Evolutionary conservation across 306 rosid species (phyloP).

Genomic region (Acacia melanoxylon): DNA sequence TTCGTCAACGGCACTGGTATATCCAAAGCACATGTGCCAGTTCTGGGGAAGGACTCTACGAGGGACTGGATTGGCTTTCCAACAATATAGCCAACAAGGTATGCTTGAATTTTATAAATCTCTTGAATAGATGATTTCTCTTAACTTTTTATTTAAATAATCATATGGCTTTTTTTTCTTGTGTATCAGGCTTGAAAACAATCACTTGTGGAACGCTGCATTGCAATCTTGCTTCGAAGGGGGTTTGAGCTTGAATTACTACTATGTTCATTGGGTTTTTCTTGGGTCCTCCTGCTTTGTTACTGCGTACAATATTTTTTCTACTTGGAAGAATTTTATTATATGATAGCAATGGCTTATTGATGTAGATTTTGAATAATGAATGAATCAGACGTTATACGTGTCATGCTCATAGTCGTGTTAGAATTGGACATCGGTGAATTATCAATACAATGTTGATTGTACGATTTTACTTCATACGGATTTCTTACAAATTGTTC

Average conservation of each 20-base stretch:
- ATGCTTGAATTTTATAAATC: not conserved
- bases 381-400: not conserved
- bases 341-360: not conserved
- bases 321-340: not conserved
- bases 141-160: not conserved
- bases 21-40: slow-evolving; percentile 62
- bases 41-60: slow-evolving; percentile 59
- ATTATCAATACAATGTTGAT: slow-evolving; percentile 1
- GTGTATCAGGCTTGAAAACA: slow-evolving; percentile 19
- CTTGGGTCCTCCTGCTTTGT: not conserved
- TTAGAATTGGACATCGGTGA: not conserved
- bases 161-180: not conserved
- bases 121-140: not conserved
- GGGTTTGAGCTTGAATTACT: not conserved
- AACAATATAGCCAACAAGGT: slow-evolving; percentile 60
- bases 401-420: not conserved
- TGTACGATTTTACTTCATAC: not conserved
- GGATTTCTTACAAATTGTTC: too few relatives aligned
- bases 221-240: not conserved
- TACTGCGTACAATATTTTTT: not conserved
- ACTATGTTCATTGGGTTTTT: not conserved
- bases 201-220: not conserved
- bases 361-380: slow-evolving; percentile 16
- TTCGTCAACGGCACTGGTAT: slow-evolving; percentile 65
- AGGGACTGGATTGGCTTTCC: slow-evolving; percentile 61